Base-by-base conservation (phyloP, 78 protist genomes). In the Tieghemostelium lacteum region DNA sequence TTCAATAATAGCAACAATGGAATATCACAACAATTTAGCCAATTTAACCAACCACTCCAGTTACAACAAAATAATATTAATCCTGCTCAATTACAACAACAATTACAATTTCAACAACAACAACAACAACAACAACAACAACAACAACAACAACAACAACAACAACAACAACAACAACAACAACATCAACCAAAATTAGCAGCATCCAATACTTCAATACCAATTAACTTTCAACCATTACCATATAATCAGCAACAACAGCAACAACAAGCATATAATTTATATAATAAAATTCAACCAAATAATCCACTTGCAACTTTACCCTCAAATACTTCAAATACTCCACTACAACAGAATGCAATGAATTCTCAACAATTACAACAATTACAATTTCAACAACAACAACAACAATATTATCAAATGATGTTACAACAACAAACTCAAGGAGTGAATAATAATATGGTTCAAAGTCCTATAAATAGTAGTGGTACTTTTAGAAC, bases 111-210 rank as follows among this genome's bases (percentile, higher is more conserved):
- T 33, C 60, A 31, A 33, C 40, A 54, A 37, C 78, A 72, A 72
- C 65, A 26, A 29, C 78, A 24, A 72, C 65, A 54, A 54, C 64
- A 31, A 28, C 67, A 28, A 55, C 16, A 58, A 58, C 64, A 58
- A n/a, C 64, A 12, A 58, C 16, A 22, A 58, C 16, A 58, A 58
- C 16, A 58, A n/a, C 61, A 55, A 52, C 65, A 3, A 54, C n/a
- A 7, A 16, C 72, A 10, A 65, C 12, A 37, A 36, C 24, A 31
- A 7, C 5, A 31, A 5, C 72, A 29, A 65, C 24, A 65, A n/a
- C 12, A 20, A 8, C 5, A 54, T 36, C 78, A 72, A 55, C 78
- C 49, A 72, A 58, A 8, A 10, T 6, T 12, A 5, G 16, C 12
- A 5, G 7, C 24, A 6, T 20, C 64, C 5, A 10, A 12, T 20